phyloP scores from a whole-genome alignment of 331 rosid genomes.

The Spiraea crenata region DNA sequence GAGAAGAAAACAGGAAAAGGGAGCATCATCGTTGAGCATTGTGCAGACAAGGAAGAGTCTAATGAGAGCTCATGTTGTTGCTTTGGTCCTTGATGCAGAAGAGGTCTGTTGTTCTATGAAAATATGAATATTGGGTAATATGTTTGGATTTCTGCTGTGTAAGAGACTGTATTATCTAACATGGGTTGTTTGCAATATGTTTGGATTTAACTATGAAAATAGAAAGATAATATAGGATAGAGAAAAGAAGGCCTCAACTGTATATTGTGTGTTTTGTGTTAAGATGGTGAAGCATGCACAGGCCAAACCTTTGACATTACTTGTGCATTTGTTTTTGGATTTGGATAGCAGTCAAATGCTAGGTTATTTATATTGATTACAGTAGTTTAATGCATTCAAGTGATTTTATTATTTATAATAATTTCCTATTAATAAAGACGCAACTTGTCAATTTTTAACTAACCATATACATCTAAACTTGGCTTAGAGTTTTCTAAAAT shows the following conservation, averaged over 20 bases:
- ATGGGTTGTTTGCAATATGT: too few relatives aligned
- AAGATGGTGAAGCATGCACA: not conserved
- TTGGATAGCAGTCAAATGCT: not conserved
- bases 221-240: not conserved
- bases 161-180: not conserved
- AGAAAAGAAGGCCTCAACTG: not conserved
- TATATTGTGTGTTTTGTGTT: not conserved
- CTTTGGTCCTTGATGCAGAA: conserved; percentile 88
- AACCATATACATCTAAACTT: not conserved
- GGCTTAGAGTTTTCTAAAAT: not conserved
- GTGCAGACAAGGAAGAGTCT: conserved; percentile 89
- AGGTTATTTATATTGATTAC: not conserved
- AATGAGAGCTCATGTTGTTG: conserved; percentile 92
- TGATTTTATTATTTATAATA: not conserved
- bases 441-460: too few relatives aligned
- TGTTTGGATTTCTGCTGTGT: conserved; percentile 4
- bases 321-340: not conserved
- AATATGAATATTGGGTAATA: conserved; percentile 15
- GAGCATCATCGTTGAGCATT: conserved; percentile 91
- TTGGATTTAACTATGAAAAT: too few relatives aligned
- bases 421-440: not conserved
- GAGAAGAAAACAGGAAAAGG: conserved; percentile 79
- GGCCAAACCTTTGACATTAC: not conserved
- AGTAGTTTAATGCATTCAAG: not conserved
- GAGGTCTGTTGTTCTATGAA: conserved; percentile 50